Evolutionary conservation across 73 alveolate species (phyloP), one percentile per base, ranked within the genome.

Genomic region (Symbiodinium natans): DNA sequence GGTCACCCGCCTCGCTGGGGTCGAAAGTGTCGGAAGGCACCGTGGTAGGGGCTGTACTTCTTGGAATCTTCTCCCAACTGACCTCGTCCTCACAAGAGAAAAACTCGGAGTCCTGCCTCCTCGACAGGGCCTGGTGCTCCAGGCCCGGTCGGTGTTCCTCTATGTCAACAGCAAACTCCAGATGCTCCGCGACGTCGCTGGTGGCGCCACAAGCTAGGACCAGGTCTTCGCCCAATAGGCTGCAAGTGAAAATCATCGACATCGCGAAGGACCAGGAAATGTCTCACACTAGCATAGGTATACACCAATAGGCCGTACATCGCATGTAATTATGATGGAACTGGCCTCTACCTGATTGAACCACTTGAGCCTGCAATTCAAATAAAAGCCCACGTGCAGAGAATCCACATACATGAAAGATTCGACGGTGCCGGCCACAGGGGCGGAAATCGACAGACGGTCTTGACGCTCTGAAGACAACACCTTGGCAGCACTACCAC

Each of bases 231-330:
- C 93, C 93, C 48, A 85, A 31, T 40, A 85, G 52, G 82, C 93
- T 85, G 93, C 93, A 85, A 29, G 93, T 85, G 54, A 85, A 33
- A 73, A 85, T 17, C 93, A 85, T 43, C 52, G 93, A 85, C 93
- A 85, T 85, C 48, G 82, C 73, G 68, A 52, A 52, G n/a, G n/a
- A n/a, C n/a, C n/a, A n/a, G n/a, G n/a, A 52, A 52, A 5, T 52
- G 29, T 52, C 63, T 48, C 68, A 0, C 29, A 52, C 68, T n/a
- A n/a, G n/a, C n/a, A n/a, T n/a, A n/a, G n/a, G n/a, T n/a, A n/a
- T n/a, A n/a, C n/a, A n/a, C n/a, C n/a, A n/a, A n/a, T n/a, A n/a
- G n/a, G n/a, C n/a, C n/a, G n/a, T n/a, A n/a, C n/a, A n/a, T n/a
- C n/a, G n/a, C n/a, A n/a, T n/a, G n/a, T n/a, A n/a, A n/a, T n/a